Evolutionary conservation across 2,329 filamentous ascomycete species (phyloP).

Genomic region (Aspergillus quadrilineatus): DNA sequence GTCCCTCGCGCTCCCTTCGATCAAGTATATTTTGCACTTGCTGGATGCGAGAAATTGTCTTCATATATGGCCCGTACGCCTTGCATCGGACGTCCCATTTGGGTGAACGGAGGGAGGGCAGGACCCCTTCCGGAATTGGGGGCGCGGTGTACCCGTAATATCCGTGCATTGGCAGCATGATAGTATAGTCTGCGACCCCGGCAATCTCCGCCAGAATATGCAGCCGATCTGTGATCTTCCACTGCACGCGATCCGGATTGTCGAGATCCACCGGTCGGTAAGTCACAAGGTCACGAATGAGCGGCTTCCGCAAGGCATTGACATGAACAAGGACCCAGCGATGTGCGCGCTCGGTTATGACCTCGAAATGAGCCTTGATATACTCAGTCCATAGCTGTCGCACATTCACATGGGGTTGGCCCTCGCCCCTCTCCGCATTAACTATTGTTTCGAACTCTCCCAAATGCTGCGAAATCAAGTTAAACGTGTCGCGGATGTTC

Average conservation of each 20-base stretch:
- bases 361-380: slow-evolving; percentile 22
- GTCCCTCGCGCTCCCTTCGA: not conserved
- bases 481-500: slow-evolving; percentile 26
- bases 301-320: slow-evolving; percentile 17
- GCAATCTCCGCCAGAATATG: slow-evolving; percentile 19
- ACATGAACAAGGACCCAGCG: slow-evolving; percentile 25
- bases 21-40: not conserved
- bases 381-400: slow-evolving; percentile 24
- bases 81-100: not conserved
- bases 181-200: slow-evolving; percentile 22
- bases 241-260: not conserved
- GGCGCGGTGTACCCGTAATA: slow-evolving; percentile 20
- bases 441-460: slow-evolving; percentile 17
- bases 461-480: slow-evolving; percentile 25
- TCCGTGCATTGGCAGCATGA: slow-evolving; percentile 27
- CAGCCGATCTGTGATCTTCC: slow-evolving; percentile 9
- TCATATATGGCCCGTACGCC: slow-evolving; percentile 9
- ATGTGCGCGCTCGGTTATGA: slow-evolving; percentile 27
- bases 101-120: not conserved
- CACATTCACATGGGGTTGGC: slow-evolving; percentile 14
- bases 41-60: not conserved
- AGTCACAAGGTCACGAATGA: slow-evolving; percentile 11
- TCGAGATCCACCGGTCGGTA: not conserved
- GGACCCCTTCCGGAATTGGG: not conserved
- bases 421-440: slow-evolving; percentile 5